phyloP scores from a whole-genome alignment of 495 filamentous ascomycete species.

The Trichoderma erinaceum region DNA sequence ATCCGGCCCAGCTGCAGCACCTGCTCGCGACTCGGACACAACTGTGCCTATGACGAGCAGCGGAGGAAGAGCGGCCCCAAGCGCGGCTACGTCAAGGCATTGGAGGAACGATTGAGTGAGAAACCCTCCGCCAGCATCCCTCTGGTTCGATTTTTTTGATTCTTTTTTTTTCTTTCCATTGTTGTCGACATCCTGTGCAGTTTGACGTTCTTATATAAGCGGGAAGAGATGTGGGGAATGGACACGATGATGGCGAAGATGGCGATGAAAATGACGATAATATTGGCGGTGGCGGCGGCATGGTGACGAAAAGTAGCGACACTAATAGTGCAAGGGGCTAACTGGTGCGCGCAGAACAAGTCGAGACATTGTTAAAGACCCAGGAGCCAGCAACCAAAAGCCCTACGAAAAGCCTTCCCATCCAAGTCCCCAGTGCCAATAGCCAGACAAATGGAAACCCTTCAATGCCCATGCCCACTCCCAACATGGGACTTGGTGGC shows the following conservation, averaged over 20 bases:
- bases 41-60: conserved; percentile 92
- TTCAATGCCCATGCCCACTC: neutral
- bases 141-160: conserved; percentile 17
- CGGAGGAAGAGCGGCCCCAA: conserved; percentile 97
- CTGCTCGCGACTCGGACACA: conserved; percentile 80
- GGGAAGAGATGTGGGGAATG: neutral
- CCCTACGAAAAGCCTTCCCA: conserved; percentile 29
- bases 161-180: neutral
- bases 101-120: conserved; percentile 90
- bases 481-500: conserved; percentile 33
- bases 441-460: neutral
- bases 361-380: conserved; percentile 83
- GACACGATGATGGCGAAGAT: neutral
- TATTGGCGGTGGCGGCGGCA: neutral
- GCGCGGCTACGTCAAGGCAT: conserved; percentile 93
- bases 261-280: neutral
- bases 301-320: conserved; percentile 78
- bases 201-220: neutral
- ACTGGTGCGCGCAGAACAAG: conserved; percentile 85
- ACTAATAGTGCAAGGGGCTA: conserved; percentile 90
- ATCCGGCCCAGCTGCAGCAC: conserved; percentile 83
- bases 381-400: conserved; percentile 45
- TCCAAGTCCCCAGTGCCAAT: conserved; percentile 5
- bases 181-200: neutral
- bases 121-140: neutral